Conservation (phyloP, 73 alveolate species). For the Blepharisma japonicum region DNA sequence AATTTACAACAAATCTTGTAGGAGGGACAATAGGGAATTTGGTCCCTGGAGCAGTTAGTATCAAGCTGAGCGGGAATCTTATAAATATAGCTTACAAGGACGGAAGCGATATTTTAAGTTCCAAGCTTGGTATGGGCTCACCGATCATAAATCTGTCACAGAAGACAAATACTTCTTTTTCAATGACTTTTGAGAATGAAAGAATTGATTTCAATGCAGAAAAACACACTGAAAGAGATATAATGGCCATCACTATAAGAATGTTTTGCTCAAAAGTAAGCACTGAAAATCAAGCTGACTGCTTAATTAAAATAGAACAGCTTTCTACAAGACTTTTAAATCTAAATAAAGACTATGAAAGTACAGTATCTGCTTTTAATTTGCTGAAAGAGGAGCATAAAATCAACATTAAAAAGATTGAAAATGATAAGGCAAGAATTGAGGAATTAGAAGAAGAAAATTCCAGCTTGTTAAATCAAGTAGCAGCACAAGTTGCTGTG, state of each 20-base stretch:
- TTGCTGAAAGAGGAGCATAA: slow-evolving; percentile 1
- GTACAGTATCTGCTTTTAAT: neutral
- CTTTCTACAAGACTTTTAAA: neutral
- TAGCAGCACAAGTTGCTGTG: neutral
- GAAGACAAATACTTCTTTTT: neutral
- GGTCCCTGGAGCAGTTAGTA: neutral
- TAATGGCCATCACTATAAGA: neutral
- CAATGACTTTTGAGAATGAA: neutral
- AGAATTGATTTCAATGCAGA: neutral
- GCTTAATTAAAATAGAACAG: slow-evolving; percentile 3
- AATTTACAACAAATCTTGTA: neutral
- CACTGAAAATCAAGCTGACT: neutral
- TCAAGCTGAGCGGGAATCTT: neutral
- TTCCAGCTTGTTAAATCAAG: no score
- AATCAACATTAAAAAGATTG: neutral
- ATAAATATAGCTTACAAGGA: neutral
- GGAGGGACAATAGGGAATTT: neutral
- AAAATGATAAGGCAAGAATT: neutral
- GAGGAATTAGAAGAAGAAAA: neutral
- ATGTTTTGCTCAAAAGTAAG: slow-evolving; percentile 13
- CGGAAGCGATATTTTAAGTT: no score
- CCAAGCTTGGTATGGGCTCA: no score
- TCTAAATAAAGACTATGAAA: neutral
- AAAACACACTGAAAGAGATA: neutral
- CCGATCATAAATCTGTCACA: neutral